Evolutionary conservation across 192 early-diverging fungal species (phyloP), one percentile per base, ranked within the genome.

Genomic region (Gryganskiella cystojenkinii): DNA sequence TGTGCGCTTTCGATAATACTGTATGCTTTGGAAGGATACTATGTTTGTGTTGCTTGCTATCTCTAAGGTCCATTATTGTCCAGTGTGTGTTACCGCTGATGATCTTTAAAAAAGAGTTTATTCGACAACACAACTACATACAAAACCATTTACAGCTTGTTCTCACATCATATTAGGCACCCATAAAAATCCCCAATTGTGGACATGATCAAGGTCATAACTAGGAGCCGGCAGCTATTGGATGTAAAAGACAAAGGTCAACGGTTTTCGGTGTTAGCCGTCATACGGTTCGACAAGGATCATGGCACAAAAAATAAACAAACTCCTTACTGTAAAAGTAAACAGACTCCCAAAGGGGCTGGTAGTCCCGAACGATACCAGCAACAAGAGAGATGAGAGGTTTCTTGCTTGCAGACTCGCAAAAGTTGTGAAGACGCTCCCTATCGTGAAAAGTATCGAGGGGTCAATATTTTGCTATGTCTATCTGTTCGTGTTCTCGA

Each of bases 261-360:
- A n/a, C n/a, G n/a, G n/a, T n/a, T n/a, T n/a, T n/a, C n/a, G n/a
- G n/a, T n/a, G n/a, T n/a, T n/a, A n/a, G n/a, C n/a, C n/a, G n/a
- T n/a, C n/a, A n/a, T n/a, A n/a, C n/a, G n/a, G n/a, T n/a, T n/a
- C n/a, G n/a, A n/a, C n/a, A n/a, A n/a, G n/a, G n/a, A n/a, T n/a
- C n/a, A n/a, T n/a, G n/a, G n/a, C 24, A 54, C 27, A 50, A 47
- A 35, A 64, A 33, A 22, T 27, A 40, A 20, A 19, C 35, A 27
- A 37, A 30, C 33, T 6, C 54, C 67, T 40, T 82, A 82, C 81
- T 97, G 79, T 97, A 97, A 71, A 95, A 97, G 80, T 97, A 92
- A 64, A 94, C 89, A 49, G 88, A 87, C 81, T 97, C 90, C 93
- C 93, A 95, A 24, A 97, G 82, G 7, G 94, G 93, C 72, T 93